Conservation (phyloP, 192 early-diverging fungal genomes). For the Gamsiella multidivaricata region DNA sequence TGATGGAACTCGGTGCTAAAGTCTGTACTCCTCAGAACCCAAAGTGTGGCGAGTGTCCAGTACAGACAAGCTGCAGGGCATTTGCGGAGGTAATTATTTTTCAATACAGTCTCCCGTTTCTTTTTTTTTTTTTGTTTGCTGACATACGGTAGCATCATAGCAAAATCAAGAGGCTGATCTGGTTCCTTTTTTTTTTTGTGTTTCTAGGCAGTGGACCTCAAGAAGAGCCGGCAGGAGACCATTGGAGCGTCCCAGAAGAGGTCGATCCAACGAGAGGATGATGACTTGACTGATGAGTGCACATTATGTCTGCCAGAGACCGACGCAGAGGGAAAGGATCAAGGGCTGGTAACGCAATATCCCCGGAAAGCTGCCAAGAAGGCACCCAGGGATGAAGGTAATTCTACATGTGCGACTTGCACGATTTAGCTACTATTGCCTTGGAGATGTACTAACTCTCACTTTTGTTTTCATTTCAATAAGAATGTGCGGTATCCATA, state of each 20-base stretch:
- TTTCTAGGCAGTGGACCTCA: constrained; percentile 15
- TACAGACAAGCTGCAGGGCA: constrained; percentile 67
- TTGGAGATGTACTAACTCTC: too few species aligned
- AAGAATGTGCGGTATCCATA: constrained; percentile 68
- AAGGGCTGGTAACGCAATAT: constrained; percentile 57
- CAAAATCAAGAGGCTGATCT: neutral
- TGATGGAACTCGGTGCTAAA: constrained; percentile 84
- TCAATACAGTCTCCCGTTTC: neutral
- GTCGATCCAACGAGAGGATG: neutral
- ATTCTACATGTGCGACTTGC: neutral
- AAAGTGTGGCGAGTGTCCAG: constrained; percentile 70
- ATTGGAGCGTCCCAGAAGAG: constrained; percentile 14
- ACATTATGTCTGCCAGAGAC: constrained; percentile 42
- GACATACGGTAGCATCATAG: too few species aligned
- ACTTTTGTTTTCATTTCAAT: neutral
- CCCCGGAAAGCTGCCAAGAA: constrained; percentile 70
- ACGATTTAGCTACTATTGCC: too few species aligned
- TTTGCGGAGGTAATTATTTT: constrained; percentile 62
- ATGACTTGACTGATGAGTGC: constrained; percentile 37
- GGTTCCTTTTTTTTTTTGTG: neutral
- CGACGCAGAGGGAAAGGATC: constrained; percentile 31
- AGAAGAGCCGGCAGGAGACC: constrained; percentile 1
- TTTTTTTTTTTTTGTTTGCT: neutral
- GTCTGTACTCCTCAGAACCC: constrained; percentile 79
- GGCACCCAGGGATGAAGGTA: constrained; percentile 70